Evolutionary conservation across 495 filamentous ascomycete genomes (phyloP).

Genomic region (Penicillium malachiteum): DNA sequence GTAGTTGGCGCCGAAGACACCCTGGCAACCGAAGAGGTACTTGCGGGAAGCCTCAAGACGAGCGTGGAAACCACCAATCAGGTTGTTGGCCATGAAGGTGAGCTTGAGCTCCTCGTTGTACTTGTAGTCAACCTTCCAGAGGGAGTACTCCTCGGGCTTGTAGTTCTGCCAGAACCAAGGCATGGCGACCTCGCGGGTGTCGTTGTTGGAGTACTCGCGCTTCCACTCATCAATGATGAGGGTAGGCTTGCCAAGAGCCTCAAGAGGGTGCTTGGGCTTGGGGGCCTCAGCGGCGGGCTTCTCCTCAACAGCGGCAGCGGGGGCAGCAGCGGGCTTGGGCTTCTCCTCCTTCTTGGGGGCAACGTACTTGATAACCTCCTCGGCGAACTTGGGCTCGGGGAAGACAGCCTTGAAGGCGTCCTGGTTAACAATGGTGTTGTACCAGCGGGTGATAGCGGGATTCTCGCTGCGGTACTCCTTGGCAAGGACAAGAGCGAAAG

Average conservation of each 20-base stretch:
- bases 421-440: conserved; percentile 88
- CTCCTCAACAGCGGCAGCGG: conserved; percentile 58
- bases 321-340: conserved; percentile 59
- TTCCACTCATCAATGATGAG: conserved; percentile 95
- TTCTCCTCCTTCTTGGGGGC: conserved; percentile 87
- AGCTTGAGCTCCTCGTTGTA: conserved; percentile 97
- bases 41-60: conserved; percentile 98
- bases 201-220: conserved; percentile 96
- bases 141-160: conserved; percentile 89
- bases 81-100: conserved; percentile 97
- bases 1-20: conserved; percentile 84
- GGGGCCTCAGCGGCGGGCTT: conserved; percentile 69
- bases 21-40: conserved; percentile 92
- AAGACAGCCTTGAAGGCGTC: conserved; percentile 80
- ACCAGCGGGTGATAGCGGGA: conserved; percentile 91
- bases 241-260: conserved; percentile 75
- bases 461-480: conserved; percentile 56
- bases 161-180: conserved; percentile 98
- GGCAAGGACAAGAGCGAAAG: conserved; percentile 31
- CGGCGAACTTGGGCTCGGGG: conserved; percentile 70
- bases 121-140: conserved; percentile 93
- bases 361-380: conserved; percentile 80
- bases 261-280: conserved; percentile 96
- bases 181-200: conserved; percentile 75
- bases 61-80: conserved; percentile 94